Evolutionary conservation across 495 filamentous ascomycete species (phyloP).

Genomic region (Trichocladium antarcticum): DNA sequence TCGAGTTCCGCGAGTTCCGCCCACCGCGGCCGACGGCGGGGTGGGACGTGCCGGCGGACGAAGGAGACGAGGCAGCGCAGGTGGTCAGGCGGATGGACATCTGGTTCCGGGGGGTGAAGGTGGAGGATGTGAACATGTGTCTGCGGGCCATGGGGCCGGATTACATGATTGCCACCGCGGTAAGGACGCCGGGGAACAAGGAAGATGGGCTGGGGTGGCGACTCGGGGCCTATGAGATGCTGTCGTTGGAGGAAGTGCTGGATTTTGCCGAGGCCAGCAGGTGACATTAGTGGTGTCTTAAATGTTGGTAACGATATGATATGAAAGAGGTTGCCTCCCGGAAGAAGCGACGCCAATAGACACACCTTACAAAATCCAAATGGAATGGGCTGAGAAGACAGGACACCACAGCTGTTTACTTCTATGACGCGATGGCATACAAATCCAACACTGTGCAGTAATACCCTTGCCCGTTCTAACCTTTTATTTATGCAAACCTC

Average conservation of each 20-base stretch:
- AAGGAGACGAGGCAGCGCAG: slow-evolving; percentile 16
- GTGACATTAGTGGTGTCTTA: background rate
- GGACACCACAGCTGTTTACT: no score
- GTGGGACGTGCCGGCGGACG: slow-evolving; percentile 15
- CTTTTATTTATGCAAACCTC: no score
- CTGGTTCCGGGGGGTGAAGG: slow-evolving; percentile 26
- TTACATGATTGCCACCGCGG: slow-evolving; percentile 39
- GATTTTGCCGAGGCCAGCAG: slow-evolving; percentile 25
- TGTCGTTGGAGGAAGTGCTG: slow-evolving; percentile 32
- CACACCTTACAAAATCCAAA: no score
- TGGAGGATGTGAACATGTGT: slow-evolving; percentile 37
- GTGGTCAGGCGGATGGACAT: slow-evolving; percentile 29
- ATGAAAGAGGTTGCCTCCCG: no score
- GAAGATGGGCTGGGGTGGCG: slow-evolving; percentile 29
- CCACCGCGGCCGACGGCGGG: slow-evolving; percentile 22
- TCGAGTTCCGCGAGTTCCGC: slow-evolving; percentile 32
- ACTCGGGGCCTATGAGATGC: slow-evolving; percentile 29
- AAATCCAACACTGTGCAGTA: no score
- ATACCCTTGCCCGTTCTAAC: no score
- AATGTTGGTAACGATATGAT: background rate
- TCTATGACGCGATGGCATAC: no score
- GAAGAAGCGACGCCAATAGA: no score
- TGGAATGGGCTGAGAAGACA: no score
- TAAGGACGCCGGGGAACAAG: slow-evolving; percentile 29
- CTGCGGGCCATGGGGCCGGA: slow-evolving; percentile 33